phyloP scores from a whole-genome alignment of 495 filamentous ascomycete genomes.

The Neurospora cerealis region DNA sequence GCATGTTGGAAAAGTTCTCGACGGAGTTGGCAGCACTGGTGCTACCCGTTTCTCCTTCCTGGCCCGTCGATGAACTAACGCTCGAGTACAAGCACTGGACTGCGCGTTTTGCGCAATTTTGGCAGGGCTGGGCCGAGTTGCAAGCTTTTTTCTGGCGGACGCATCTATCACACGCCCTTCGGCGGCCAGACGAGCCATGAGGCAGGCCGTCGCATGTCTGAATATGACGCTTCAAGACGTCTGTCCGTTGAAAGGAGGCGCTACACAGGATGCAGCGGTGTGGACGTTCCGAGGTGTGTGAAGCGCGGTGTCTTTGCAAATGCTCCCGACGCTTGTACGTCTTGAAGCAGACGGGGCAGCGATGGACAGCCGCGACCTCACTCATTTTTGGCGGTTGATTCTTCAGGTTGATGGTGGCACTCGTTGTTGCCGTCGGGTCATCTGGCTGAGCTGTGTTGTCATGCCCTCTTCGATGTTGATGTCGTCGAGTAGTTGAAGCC shows the following conservation, averaged over 20 bases:
- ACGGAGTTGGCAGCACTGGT: neutral
- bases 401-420: neutral
- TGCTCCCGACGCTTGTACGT: conserved; percentile 25
- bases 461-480: neutral
- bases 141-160: conserved; percentile 25
- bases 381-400: neutral
- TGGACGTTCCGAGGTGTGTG: conserved; percentile 18
- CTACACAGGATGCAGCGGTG: conserved; percentile 20
- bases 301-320: conserved; percentile 18
- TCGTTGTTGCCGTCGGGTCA: neutral
- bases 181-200: conserved; percentile 9
- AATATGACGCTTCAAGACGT: conserved; percentile 23
- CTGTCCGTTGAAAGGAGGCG: conserved; percentile 22
- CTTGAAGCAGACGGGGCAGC: conserved; percentile 23
- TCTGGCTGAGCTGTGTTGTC: neutral
- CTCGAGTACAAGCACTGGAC: conserved; percentile 17
- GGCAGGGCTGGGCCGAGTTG: conserved; percentile 20
- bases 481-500: neutral
- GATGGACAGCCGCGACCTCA: conserved; percentile 8
- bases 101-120: conserved; percentile 17
- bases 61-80: neutral
- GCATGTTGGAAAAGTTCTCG: neutral
- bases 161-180: conserved; percentile 22
- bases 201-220: conserved; percentile 20
- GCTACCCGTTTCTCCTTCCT: neutral